These are phyloP conservation scores for Henckelia pumila DNA, from an alignment of 257 asterid genomes.

Conservation along the genomic window DNA sequence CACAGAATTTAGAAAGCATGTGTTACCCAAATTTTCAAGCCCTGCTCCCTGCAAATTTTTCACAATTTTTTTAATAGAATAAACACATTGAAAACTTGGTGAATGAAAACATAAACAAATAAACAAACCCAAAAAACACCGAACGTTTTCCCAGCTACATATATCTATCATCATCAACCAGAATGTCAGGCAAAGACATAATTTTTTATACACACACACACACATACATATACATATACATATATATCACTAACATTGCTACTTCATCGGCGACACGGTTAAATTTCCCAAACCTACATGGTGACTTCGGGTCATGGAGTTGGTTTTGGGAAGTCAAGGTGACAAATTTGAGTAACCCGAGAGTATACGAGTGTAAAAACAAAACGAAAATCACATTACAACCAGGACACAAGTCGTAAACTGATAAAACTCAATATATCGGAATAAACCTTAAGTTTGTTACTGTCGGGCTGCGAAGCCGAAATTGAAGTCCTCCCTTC, in stretches of 20 bases:
- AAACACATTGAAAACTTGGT: background rate
- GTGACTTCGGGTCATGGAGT: background rate
- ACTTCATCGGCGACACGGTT: background rate
- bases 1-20: conserved; percentile 82
- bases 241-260: background rate
- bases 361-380: background rate
- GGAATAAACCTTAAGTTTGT: conserved; percentile 18
- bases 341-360: background rate
- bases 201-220: no score
- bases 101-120: no score
- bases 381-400: no score
- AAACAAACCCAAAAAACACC: background rate
- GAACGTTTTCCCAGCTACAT: background rate
- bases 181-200: background rate
- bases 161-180: background rate
- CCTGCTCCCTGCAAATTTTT: conserved; percentile 72
- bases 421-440: background rate
- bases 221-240: no score
- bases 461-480: conserved; percentile 3
- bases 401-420: background rate
- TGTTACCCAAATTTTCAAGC: conserved; percentile 77
- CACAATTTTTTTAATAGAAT: background rate
- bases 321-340: background rate
- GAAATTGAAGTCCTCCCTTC: conserved; percentile 11
- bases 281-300: background rate